Base-by-base conservation (phyloP, 164 flowering plant genomes). In the Dillenia suffruticosa region DNA sequence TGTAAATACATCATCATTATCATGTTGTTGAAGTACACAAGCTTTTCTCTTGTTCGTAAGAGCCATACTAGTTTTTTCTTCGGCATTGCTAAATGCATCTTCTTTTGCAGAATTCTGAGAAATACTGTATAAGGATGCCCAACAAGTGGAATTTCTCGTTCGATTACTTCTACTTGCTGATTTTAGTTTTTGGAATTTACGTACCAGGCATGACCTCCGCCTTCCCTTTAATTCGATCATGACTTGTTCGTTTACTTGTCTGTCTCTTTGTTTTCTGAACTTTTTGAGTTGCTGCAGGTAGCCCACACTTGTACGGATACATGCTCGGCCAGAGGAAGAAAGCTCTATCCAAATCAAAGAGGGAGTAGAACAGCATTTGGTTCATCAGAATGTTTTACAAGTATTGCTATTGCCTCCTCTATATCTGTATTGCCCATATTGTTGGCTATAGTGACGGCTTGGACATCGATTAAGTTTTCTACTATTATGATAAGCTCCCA, bases 281-380 rank as follows among this genome's bases (percentile, higher is more conserved):
- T 12, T 62, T 63, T n/a, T 53, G 57, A 5, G 12, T 63, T 57
- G 26, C 61, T 79, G 75, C 90, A 91, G 97, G 98, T 13, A 84
- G 88, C 59, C 97, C 98, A 61, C 96, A 90, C 74, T 70, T 93
- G 91, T 93, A 90, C 63, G 47, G 54, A 4, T 88, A 93, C 52
- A 93, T 93, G 98, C 87, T 89, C 51, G 82, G 82, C 40, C 98
- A 90, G 79, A 80, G 98, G 74, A 90, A 87, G 80, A 87, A 76
- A 74, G 94, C 96, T 57, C 90, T 93, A 55, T 69, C 96, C 53
- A 90, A 88, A 77, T 77, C 92, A 8, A 93, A 93, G 70, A 70
- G 61, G 64, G 92, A 82, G 58, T 90, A 78, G 73, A 47, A 49
- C 15, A 12, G 16, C n/a, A 46, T 9, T 54, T 12, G 12, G 11